Evolutionary conservation across 805 yeast genomes (phyloP).

Genomic region (Candida pini): DNA sequence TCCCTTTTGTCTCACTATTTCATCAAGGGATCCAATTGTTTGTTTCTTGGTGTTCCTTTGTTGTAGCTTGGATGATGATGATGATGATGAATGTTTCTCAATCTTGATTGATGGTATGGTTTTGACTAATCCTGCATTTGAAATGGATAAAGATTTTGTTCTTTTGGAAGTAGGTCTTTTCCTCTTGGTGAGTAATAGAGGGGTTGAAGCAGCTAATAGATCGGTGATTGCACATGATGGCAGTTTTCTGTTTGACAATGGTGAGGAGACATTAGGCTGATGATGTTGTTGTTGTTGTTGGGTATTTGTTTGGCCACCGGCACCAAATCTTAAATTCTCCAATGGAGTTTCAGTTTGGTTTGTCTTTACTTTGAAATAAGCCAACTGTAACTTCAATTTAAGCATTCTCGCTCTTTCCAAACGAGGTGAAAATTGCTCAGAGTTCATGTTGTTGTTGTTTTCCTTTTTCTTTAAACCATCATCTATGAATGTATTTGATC

Average conservation of each 20-base stretch:
- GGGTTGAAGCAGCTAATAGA: constrained; percentile 32
- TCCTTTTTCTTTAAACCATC: neutral
- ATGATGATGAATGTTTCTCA: no score
- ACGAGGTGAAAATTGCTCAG: constrained; percentile 16
- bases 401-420: constrained; percentile 35
- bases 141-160: constrained; percentile 1
- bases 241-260: constrained; percentile 19
- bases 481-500: constrained; percentile 11
- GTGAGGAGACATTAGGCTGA: constrained; percentile 3
- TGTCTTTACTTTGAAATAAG: constrained; percentile 47
- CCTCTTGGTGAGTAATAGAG: constrained; percentile 11
- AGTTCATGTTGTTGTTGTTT: constrained; percentile 1
- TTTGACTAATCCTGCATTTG: neutral
- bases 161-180: constrained; percentile 1
- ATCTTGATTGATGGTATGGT: no score
- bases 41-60: neutral
- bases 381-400: constrained; percentile 43
- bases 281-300: neutral
- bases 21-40: constrained; percentile 19
- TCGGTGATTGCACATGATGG: constrained; percentile 25
- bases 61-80: no score
- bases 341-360: constrained; percentile 36
- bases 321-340: constrained; percentile 23
- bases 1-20: constrained; percentile 23
- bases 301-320: constrained; percentile 1